A percentile compares a stretch with the other conserved stretches of the same genome.
Conservation (phyloP, 495 filamentous ascomycete genomes). For the Halenospora varia region DNA sequence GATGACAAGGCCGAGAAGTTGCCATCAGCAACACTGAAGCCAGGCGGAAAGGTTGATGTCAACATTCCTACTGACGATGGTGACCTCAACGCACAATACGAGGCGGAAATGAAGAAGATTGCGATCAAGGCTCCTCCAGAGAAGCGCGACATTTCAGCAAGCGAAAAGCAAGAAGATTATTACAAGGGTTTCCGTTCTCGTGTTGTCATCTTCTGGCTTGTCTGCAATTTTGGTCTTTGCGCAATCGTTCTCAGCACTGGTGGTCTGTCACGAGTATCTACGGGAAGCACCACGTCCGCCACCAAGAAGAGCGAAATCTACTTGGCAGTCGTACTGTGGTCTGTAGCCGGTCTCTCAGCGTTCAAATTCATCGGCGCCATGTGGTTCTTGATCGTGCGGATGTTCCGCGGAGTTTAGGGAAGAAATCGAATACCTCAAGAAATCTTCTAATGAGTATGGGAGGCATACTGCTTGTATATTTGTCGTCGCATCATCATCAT, state of each 20-base stretch:
- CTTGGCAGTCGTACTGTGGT: constrained; percentile 87
- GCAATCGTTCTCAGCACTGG: constrained; percentile 85
- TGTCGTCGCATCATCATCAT: not conserved
- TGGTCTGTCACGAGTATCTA: constrained; percentile 65
- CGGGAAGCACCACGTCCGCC: constrained; percentile 30
- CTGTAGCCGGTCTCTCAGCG: constrained; percentile 77
- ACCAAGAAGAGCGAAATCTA: constrained; percentile 64
- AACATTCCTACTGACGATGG: constrained; percentile 79
- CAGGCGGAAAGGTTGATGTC: constrained; percentile 90
- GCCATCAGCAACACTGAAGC: constrained; percentile 74
- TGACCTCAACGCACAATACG: constrained; percentile 88
- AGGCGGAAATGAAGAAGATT: constrained; percentile 77
- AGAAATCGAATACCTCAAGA: too few relatives aligned
- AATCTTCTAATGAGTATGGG: not conserved
- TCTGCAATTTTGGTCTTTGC: constrained; percentile 85
- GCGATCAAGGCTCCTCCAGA: constrained; percentile 60
- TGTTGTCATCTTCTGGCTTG: constrained; percentile 94
- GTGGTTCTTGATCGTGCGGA: constrained; percentile 92
- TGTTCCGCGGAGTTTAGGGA: constrained; percentile 68
- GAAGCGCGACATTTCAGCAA: constrained; percentile 53
- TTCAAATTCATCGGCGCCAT: constrained; percentile 89
- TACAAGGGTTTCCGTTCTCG: constrained; percentile 93
- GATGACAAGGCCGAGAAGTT: constrained; percentile 87
- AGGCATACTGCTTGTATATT: not conserved
- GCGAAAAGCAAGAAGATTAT: constrained; percentile 93